Base-by-base conservation (phyloP, 2,329 filamentous ascomycete genomes). In the Exophiala alcalophila region DNA sequence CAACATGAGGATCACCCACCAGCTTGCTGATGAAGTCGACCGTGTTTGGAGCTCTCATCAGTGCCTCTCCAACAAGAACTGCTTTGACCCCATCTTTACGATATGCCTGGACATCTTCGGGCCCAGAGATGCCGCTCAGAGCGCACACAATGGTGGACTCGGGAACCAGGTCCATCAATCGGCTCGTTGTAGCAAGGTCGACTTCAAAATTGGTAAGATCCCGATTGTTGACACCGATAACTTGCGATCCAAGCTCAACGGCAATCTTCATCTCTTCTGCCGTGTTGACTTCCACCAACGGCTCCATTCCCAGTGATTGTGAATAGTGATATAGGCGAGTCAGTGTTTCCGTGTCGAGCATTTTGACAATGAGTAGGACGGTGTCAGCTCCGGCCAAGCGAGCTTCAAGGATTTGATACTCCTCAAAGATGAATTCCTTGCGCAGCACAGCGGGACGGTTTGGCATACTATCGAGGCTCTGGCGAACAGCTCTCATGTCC, bases 371-470 rank as follows among this genome's bases (percentile, higher is more conserved):
- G 14, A 98, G 76, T 18, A 98, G 73, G 12, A 98, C 84, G 0
- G 91, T 96, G 65, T 98, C 91, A 5, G 92, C 92, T 53, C 92
- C 92, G 9, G 91, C 89, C 42, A 98, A 70, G 33, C 94, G 78
- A 19, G 90, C 92, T 66, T 98, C 92, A 5, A 98, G 74, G 40
- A 98, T 97, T 65, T 98, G 92, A 61, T 98, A 98, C 63, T 97
- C 89, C 31, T 97, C 90, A 59, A 97, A 98, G 27, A 98, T 81
- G 59, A 98, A 98, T 57, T 98, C 92, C 62, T 98, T 98, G 16
- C 94, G 82, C 20, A 98, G 70, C 9, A 98, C 78, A 2, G 91
- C 94, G 2, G 92, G 94, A 38, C 92, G 78, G 62, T 96, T 94
- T 1, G 87, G 83, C 83, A 98, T 89, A 9, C 85, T 84, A 57